These are phyloP conservation scores for Clonostachys byssicola DNA, from an alignment of 2,329 filamentous ascomycete genomes.

Conservation along the genomic window DNA sequence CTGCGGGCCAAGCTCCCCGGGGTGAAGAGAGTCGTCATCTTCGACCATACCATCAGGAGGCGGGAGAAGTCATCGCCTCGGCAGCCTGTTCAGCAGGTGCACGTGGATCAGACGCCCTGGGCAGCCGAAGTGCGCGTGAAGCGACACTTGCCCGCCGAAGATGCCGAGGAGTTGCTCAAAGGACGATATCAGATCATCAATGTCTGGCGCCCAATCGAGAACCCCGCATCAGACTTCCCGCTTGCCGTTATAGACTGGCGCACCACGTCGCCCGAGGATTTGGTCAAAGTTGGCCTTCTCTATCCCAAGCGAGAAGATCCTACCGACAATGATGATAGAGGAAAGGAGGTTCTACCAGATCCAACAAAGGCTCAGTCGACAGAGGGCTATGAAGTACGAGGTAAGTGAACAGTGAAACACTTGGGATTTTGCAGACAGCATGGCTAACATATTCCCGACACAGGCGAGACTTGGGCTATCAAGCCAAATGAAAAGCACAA, in stretches of 20 bases:
- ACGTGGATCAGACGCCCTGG: constrained; percentile 76
- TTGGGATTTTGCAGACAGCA: no score
- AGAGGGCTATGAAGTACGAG: no score
- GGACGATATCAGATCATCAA: constrained; percentile 81
- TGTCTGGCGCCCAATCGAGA: constrained; percentile 67
- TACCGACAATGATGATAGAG: not conserved
- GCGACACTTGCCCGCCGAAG: constrained; percentile 59
- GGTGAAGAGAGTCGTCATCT: constrained; percentile 64
- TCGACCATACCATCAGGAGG: constrained; percentile 86
- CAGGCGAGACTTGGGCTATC: constrained; percentile 72
- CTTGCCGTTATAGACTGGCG: constrained; percentile 66
- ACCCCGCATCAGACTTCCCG: constrained; percentile 61
- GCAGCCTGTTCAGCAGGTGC: constrained; percentile 66
- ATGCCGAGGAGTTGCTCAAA: constrained; percentile 61
- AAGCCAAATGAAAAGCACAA: constrained; percentile 54
- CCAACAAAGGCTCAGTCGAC: no score
- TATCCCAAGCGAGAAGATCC: constrained; percentile 34
- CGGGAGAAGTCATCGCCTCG: constrained; percentile 41
- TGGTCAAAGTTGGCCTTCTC: constrained; percentile 69
- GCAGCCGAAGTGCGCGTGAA: constrained; percentile 65
- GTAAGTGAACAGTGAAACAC: no score
- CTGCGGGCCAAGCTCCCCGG: constrained; percentile 65
- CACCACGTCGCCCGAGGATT: constrained; percentile 55
- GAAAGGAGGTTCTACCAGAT: not conserved
- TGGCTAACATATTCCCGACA: constrained; percentile 29